Percentiles rank a stretch among this genome's conserved stretches.
phyloP scores from a whole-genome alignment of 73 alveolate species.

The Effrenium voratum region DNA sequence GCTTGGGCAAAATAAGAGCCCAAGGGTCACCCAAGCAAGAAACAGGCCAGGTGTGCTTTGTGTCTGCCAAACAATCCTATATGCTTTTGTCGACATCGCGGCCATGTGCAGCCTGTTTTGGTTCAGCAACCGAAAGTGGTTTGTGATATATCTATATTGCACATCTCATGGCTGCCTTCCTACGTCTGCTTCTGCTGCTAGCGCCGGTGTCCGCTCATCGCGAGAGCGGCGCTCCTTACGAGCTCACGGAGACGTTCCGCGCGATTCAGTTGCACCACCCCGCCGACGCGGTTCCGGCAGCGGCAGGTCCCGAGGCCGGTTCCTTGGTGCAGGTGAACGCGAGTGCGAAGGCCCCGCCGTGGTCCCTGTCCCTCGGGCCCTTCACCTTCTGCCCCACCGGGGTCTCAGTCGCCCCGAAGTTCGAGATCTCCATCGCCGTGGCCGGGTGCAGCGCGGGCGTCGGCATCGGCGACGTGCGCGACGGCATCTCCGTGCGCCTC shows the following conservation, averaged over 20 bases:
- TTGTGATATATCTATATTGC: neutral
- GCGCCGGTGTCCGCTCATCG: too few relatives aligned
- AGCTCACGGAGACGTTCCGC: too few relatives aligned
- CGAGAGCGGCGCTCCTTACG: too few relatives aligned
- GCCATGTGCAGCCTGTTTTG: neutral
- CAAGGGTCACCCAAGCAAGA: neutral
- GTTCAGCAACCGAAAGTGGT: neutral
- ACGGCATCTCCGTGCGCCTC: neutral
- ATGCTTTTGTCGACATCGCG: too few relatives aligned
- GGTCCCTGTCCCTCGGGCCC: slow-evolving; percentile 12
- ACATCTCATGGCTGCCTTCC: neutral
- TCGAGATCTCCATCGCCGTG: neutral
- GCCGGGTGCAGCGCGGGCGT: neutral
- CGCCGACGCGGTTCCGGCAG: too few relatives aligned
- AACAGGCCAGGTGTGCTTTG: neutral
- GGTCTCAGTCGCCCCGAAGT: neutral
- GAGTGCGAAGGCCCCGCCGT: too few relatives aligned
- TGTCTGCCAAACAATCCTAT: neutral
- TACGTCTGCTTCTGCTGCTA: too few relatives aligned
- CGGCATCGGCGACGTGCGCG: slow-evolving; percentile 13
- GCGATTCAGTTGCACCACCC: too few relatives aligned
- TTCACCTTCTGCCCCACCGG: slow-evolving; percentile 3
- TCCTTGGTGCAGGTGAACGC: too few relatives aligned
- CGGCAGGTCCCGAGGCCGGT: too few relatives aligned
- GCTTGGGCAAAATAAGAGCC: too few relatives aligned